Evolutionary conservation across 2,329 filamentous ascomycete species (phyloP).

Genomic region (Fusarium cyanostomum): DNA sequence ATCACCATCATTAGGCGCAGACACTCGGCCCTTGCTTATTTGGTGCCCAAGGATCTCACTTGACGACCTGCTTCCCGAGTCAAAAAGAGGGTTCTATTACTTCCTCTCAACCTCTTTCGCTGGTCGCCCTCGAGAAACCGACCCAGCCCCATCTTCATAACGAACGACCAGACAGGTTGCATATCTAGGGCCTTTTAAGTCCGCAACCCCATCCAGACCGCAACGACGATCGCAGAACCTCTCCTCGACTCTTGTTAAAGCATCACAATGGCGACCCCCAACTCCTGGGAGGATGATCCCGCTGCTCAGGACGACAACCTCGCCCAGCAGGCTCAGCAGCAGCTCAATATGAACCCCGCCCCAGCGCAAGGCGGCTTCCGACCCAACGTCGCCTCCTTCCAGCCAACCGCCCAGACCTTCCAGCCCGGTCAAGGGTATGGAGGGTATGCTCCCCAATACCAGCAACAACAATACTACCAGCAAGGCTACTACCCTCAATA

Average conservation of each 20-base stretch:
- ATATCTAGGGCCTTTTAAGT: conserved; percentile 38
- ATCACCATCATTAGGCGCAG: conserved; percentile 39
- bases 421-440: conserved; percentile 76
- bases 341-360: conserved; percentile 74
- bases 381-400: conserved; percentile 71
- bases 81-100: conserved; percentile 4
- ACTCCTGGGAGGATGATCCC: conserved; percentile 94
- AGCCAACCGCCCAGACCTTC: conserved; percentile 75
- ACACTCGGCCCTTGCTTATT: conserved; percentile 31
- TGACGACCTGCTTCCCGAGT: conserved; percentile 2
- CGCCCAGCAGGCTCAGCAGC: conserved; percentile 78
- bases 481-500: conserved; percentile 69
- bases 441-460: conserved; percentile 64
- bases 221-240: conserved; percentile 33
- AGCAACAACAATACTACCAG: conserved; percentile 62
- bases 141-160: conserved; percentile 20
- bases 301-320: conserved; percentile 81
- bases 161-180: conserved; percentile 21
- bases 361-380: conserved; percentile 59
- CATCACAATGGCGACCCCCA: conserved; percentile 81
- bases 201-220: conserved; percentile 39
- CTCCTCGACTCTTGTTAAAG: conserved; percentile 22
- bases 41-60: conserved; percentile 39
- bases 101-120: conserved; percentile 6
- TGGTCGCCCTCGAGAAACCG: conserved; percentile 8